A percentile compares a stretch with the other conserved stretches of the same genome.
These are phyloP conservation scores for Hemileia vastatrix DNA, from an alignment of 1,284 basidiomycete species.

Conservation along the genomic window DNA sequence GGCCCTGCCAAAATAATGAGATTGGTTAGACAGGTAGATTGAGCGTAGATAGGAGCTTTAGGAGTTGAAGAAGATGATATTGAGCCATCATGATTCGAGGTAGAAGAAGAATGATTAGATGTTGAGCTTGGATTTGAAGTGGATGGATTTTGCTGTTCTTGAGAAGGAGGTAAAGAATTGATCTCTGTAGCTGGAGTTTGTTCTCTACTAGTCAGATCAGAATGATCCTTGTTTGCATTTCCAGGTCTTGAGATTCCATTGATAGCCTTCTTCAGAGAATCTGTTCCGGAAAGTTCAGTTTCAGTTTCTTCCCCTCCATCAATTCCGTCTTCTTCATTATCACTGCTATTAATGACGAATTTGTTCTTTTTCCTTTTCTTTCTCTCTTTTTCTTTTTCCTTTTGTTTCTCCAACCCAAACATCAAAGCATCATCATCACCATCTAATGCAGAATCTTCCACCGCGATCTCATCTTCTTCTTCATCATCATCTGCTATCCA, in stretches of 20 bases:
- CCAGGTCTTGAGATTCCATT: not conserved
- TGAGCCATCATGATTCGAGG: not conserved
- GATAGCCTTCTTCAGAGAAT: not conserved
- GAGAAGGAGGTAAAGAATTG: not conserved
- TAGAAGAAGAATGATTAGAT: not conserved
- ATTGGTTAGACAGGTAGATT: constrained; percentile 64
- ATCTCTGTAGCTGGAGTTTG: not conserved
- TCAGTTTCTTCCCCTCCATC: not conserved
- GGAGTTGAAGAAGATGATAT: not conserved
- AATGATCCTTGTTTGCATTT: not conserved
- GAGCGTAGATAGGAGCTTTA: not conserved
- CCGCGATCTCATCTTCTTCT: too few species aligned
- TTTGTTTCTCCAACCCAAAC: not conserved
- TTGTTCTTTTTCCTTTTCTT: not conserved
- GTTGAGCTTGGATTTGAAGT: not conserved
- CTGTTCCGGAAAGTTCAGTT: not conserved
- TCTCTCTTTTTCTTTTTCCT: not conserved
- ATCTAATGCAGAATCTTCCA: too few species aligned
- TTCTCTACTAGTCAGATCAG: not conserved
- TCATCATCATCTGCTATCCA: constrained; percentile 26
- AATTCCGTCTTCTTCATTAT: not conserved
- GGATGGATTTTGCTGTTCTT: not conserved
- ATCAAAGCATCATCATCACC: too few species aligned
- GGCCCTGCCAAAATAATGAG: constrained; percentile 75
- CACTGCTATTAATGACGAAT: not conserved